Evolutionary conservation across 495 filamentous ascomycete species (phyloP).

Genomic region (Hypoxylon cercidicola): DNA sequence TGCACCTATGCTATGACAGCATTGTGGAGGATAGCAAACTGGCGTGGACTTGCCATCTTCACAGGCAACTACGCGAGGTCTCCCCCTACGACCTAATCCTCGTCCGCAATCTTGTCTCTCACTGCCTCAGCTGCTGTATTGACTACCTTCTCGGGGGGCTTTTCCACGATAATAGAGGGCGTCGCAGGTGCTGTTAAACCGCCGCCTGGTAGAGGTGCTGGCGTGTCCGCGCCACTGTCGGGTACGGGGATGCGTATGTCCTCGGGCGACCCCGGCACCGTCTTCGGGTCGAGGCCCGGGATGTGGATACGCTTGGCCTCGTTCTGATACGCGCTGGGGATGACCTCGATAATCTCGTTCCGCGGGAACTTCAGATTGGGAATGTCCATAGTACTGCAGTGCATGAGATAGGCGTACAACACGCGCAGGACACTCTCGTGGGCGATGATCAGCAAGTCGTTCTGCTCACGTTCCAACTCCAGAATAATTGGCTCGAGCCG

Average conservation of each 20-base stretch:
- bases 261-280: slow-evolving; percentile 76
- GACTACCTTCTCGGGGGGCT: slow-evolving; percentile 57
- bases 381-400: slow-evolving; percentile 95
- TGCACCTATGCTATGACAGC: neutral
- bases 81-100: slow-evolving; percentile 46
- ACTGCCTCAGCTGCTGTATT: slow-evolving; percentile 58
- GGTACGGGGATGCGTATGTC: slow-evolving; percentile 86
- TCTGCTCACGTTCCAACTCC: slow-evolving; percentile 95
- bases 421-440: slow-evolving; percentile 97
- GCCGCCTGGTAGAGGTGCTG: slow-evolving; percentile 36
- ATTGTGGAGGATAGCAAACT: neutral
- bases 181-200: slow-evolving; percentile 50
- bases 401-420: slow-evolving; percentile 98
- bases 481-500: slow-evolving; percentile 98
- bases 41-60: neutral
- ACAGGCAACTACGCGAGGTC: neutral
- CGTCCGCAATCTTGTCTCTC: slow-evolving; percentile 58
- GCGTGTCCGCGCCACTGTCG: slow-evolving; percentile 40
- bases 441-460: slow-evolving; percentile 96
- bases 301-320: slow-evolving; percentile 86
- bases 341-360: slow-evolving; percentile 98
- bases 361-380: slow-evolving; percentile 93
- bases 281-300: slow-evolving; percentile 58
- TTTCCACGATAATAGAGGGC: slow-evolving; percentile 41
- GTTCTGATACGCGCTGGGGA: slow-evolving; percentile 97